Base-by-base conservation (phyloP, 2,329 filamentous ascomycete genomes). In the Monosporascus ibericus region DNA sequence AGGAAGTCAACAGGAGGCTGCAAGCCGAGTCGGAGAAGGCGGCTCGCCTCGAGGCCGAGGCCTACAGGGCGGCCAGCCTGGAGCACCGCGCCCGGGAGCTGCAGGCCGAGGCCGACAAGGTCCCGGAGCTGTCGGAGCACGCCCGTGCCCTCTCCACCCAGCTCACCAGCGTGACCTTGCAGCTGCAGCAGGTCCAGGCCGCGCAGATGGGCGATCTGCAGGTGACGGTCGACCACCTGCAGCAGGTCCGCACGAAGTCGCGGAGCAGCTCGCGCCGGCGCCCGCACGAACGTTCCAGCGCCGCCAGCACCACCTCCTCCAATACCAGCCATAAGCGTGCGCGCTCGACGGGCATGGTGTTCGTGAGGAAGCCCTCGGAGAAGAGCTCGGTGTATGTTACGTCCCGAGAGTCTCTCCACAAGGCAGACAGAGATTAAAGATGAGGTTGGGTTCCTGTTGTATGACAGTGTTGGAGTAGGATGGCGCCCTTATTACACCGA, bases 181-280 rank as follows among this genome's bases (percentile, higher is more conserved):
- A 62, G 36, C 52, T 62, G 1, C 49, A 53, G n/a, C 34, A 38
- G 17, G 54, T 56, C 18, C 52, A 51, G 30, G 52, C 53, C 8
- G 51, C 42, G 6, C 59, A 63, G 47, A 53, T 60, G 14, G 46
- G 18, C 44, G 62, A 63, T 7, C 49, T 63, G 17, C 57, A 62
- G 46, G 53, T 42, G 15, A 38, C 47, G 17, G 50, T 58, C 20
- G 25, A 48, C 27, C 59, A 58, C 18, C 49, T 58, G 9, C 56
- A 59, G 39, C 48, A 51, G 47, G 48, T 53, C 8, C 25, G 40
- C 44, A 24, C 44, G 38, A 58, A 62, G 47, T 62, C 60, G 48
- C 60, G 64, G 44, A 65, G 62, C 54, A 62, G 39, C 48, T 66
- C 64, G 9, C 58, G 64, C 14, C 39, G 5, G 54, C 57, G 36